Evolutionary conservation across 805 yeast species (phyloP).

Genomic region (Brettanomyces custersianus): DNA sequence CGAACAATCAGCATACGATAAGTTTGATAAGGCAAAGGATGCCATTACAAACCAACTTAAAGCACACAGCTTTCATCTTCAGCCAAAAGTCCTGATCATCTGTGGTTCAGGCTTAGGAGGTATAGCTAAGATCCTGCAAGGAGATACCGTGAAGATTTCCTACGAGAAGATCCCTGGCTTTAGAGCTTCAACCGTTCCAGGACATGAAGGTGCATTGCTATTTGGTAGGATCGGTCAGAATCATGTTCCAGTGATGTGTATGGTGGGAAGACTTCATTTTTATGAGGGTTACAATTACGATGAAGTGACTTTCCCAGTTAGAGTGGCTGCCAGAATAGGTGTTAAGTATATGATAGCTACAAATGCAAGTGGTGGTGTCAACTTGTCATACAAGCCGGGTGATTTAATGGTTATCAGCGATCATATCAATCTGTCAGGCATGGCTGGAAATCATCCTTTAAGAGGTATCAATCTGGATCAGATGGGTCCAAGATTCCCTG

Average conservation of each 20-base stretch:
- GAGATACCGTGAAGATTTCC: constrained; percentile 40
- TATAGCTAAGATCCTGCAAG: constrained; percentile 46
- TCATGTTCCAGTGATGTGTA: constrained; percentile 73
- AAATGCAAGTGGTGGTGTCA: constrained; percentile 94
- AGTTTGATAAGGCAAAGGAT: background rate
- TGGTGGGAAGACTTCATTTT: constrained; percentile 89
- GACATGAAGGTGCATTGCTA: constrained; percentile 78
- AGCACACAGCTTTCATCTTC: background rate
- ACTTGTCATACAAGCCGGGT: constrained; percentile 60
- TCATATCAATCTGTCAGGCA: constrained; percentile 86
- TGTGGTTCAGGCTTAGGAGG: constrained; percentile 96
- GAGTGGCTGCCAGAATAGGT: constrained; percentile 62
- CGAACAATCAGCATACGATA: background rate
- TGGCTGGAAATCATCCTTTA: constrained; percentile 81
- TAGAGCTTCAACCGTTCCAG: constrained; percentile 73
- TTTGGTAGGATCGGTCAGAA: constrained; percentile 68
- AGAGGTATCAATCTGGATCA: constrained; percentile 76
- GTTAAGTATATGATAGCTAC: constrained; percentile 65
- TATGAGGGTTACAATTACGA: constrained; percentile 87
- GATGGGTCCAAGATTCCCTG: constrained; percentile 81
- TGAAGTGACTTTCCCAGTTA: constrained; percentile 77
- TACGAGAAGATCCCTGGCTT: constrained; percentile 76
- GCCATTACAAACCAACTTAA: background rate
- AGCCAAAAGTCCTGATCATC: constrained; percentile 66
- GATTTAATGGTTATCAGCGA: constrained; percentile 87